Evolutionary conservation across 2,329 filamentous ascomycete species (phyloP).

Genomic region (Aureobasidium sp.): DNA sequence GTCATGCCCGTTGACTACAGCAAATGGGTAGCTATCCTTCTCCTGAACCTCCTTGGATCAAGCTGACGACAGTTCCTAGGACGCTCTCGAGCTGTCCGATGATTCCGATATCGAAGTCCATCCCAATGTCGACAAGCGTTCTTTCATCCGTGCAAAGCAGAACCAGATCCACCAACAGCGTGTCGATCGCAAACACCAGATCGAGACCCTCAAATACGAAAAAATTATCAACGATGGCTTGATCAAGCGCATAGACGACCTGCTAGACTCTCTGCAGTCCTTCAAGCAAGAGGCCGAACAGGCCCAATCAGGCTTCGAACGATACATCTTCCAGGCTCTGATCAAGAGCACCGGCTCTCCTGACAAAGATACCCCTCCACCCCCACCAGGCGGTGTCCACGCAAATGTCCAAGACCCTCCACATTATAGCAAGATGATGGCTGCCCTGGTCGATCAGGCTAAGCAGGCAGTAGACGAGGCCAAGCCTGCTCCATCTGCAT

Average conservation of each 20-base stretch:
- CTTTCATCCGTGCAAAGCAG: constrained; percentile 97
- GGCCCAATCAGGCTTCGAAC: constrained; percentile 56
- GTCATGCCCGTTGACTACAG: constrained; percentile 58
- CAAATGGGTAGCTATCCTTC: constrained; percentile 50
- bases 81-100: constrained; percentile 91
- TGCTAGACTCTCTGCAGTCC: constrained; percentile 65
- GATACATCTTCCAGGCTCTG: constrained; percentile 80
- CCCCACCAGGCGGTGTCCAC: constrained; percentile 72
- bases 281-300: constrained; percentile 56
- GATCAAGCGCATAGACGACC: constrained; percentile 68
- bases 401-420: constrained; percentile 64
- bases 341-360: constrained; percentile 70
- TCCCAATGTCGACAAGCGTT: constrained; percentile 96
- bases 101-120: constrained; percentile 98
- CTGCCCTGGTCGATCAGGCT: constrained; percentile 83
- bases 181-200: constrained; percentile 74
- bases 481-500: constrained; percentile 50
- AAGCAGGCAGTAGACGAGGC: constrained; percentile 72
- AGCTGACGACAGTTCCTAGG: constrained; percentile 36
- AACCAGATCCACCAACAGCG: constrained; percentile 92
- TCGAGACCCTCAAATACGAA: constrained; percentile 87
- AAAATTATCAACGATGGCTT: constrained; percentile 87
- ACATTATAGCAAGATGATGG: constrained; percentile 96
- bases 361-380: constrained; percentile 65
- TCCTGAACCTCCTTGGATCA: background rate